A percentile compares a stretch with the other conserved stretches of the same genome.
These are phyloP conservation scores for Sclerotinia minor DNA, from an alignment of 2,329 filamentous ascomycete species.

Conservation along the genomic window DNA sequence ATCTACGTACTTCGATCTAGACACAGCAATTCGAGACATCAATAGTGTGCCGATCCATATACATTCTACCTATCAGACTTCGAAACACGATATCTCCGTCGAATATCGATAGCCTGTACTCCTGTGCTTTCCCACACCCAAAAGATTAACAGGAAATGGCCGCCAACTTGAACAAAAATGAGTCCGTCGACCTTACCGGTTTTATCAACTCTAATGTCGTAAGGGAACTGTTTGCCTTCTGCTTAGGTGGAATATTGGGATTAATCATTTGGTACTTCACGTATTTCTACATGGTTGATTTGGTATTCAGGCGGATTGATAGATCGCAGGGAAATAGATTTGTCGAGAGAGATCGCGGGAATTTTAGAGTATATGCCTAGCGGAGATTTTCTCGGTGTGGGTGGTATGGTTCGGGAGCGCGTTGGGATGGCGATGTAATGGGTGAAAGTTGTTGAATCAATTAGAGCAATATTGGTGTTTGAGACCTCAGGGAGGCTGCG, in stretches of 20 bases:
- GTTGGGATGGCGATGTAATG: neutral
- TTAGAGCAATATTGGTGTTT: too few species aligned
- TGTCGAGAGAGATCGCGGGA: neutral
- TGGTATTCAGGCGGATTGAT: neutral
- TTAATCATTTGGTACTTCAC: neutral
- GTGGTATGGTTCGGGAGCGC: neutral
- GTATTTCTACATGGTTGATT: constrained; percentile 1
- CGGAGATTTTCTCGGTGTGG: neutral
- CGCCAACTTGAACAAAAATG: neutral
- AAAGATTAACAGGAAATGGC: constrained; percentile 1
- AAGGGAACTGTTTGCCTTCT: neutral
- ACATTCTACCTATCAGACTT: neutral
- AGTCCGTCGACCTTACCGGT: neutral
- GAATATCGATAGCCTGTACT: neutral
- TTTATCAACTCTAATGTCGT: neutral
- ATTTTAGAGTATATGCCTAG: neutral
- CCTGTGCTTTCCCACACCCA: neutral
- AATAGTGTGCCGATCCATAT: neutral
- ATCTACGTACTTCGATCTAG: neutral
- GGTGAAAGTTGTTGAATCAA: too few species aligned
- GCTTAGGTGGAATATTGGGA: neutral
- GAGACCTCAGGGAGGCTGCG: neutral
- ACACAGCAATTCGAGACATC: neutral
- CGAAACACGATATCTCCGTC: neutral
- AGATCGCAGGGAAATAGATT: neutral